Conservation (phyloP, 371 early-diverging fungal species). For the Dinochytrium kinnereticum region DNA sequence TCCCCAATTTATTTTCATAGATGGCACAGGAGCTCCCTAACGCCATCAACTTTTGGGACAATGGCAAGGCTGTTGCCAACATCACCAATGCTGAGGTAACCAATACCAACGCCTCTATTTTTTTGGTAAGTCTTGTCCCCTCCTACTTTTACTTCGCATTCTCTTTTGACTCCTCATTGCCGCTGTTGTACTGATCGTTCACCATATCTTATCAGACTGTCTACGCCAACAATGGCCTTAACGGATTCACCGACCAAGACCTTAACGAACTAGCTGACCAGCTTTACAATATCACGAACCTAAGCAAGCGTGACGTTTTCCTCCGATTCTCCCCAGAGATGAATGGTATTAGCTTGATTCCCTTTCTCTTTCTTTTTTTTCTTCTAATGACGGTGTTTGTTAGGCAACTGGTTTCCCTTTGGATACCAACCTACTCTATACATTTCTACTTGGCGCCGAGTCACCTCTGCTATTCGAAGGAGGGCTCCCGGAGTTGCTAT, state of each 20-base stretch:
- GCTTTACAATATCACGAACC: slow-evolving; percentile 21
- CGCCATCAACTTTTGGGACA: neutral
- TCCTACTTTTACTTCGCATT: no score
- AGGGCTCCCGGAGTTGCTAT: slow-evolving; percentile 20
- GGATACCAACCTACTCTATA: slow-evolving; percentile 22
- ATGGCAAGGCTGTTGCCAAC: neutral
- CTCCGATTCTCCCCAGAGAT: slow-evolving; percentile 51
- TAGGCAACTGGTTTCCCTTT: slow-evolving; percentile 33
- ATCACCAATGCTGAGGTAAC: neutral
- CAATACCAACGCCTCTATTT: neutral
- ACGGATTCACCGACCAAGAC: slow-evolving; percentile 23
- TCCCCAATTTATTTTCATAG: no score
- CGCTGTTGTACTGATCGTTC: no score
- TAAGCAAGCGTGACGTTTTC: slow-evolving; percentile 28
- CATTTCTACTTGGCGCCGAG: neutral
- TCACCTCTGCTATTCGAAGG: neutral
- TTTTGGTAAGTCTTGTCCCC: neutral
- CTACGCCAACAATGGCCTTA: neutral
- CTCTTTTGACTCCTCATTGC: no score
- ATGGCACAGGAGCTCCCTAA: neutral
- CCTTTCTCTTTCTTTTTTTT: neutral
- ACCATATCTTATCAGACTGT: neutral
- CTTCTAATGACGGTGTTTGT: neutral
- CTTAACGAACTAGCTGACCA: slow-evolving; percentile 35
- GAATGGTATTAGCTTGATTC: neutral